These are phyloP conservation scores for Ophiostoma ulmi DNA, from an alignment of 2,329 filamentous ascomycete genomes.

Conservation along the genomic window DNA sequence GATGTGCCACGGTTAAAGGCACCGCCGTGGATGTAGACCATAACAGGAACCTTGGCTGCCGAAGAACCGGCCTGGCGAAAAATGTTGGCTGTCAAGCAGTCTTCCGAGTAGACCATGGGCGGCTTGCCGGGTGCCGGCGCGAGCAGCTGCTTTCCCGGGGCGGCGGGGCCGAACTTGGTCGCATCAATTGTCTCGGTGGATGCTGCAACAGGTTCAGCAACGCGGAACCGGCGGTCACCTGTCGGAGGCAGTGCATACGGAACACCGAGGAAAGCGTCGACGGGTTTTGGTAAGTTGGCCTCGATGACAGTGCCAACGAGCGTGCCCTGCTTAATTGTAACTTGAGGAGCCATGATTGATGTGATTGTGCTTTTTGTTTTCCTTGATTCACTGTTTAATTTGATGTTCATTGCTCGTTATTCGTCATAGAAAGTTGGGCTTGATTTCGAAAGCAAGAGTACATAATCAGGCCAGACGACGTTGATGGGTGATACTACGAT, in stretches of 20 bases:
- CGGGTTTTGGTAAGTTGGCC: background rate
- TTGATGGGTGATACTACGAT: background rate
- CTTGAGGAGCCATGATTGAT: background rate
- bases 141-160: background rate
- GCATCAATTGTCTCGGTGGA: slow-evolving; percentile 10
- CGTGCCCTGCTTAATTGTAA: slow-evolving; percentile 13
- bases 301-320: slow-evolving; percentile 3
- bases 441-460: background rate
- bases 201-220: background rate
- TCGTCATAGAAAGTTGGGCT: background rate
- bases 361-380: background rate
- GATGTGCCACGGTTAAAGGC: slow-evolving; percentile 12
- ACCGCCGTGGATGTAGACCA: slow-evolving; percentile 16
- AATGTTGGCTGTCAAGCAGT: slow-evolving; percentile 13
- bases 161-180: background rate
- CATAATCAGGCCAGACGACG: background rate
- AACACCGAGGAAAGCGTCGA: slow-evolving; percentile 14
- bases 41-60: slow-evolving; percentile 14
- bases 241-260: slow-evolving; percentile 9
- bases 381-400: too few species aligned
- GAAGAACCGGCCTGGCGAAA: background rate
- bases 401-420: background rate
- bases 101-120: slow-evolving; percentile 14
- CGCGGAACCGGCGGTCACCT: slow-evolving; percentile 10
- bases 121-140: slow-evolving; percentile 9